Base-by-base conservation (phyloP, 2,329 filamentous ascomycete species). In the Colletotrichum eleusines region DNA sequence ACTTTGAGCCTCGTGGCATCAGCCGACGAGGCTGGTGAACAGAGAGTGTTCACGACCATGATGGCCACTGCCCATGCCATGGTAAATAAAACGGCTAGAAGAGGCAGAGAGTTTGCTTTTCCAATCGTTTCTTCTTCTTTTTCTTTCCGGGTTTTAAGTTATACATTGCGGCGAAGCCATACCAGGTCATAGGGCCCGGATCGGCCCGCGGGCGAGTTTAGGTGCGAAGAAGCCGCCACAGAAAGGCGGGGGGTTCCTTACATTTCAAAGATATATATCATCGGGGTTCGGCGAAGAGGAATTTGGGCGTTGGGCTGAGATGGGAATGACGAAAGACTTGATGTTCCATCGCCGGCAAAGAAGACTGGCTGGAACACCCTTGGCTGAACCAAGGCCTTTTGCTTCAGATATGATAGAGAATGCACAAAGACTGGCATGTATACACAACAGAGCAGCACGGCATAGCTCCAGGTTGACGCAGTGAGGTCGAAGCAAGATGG, bases 1-100 rank as follows among this genome's bases (percentile, higher is more conserved):
- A 77, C 20, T 85, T 81, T 66, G 84, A 85, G 70, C 78, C 76
- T 35, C 78, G 80, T 44, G 80, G 80, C 55, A 78, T 77, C 57
- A 77, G 76, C 20, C 77, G 78, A 69, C 76, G 81, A 61, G 81
- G 79, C n/a, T 83, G 81, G 81, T 80, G 72, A 76, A 58, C 57
- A 74, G 60, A 16, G 59, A n/a, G 44, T 20, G 8, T 12, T 20
- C 44, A n/a, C 42, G 14, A 28, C 31, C 5, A 53, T 11, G 46
- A 62, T n/a, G n/a, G n/a, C 14, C 23, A 9, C 16, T 20, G 33
- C 44, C 8, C 8, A 48, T 31, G 16, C 8, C 14, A 38, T 28
- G 33, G 16, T 31, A 16, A 16, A 50, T 8, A 5, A 3, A 3
- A 7, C 31, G 18, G 16, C 31, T 12, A 35, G 7, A 28, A 62